Evolutionary conservation across 2,329 filamentous ascomycete species (phyloP).

Genomic region (Fusarium vanettenii): DNA sequence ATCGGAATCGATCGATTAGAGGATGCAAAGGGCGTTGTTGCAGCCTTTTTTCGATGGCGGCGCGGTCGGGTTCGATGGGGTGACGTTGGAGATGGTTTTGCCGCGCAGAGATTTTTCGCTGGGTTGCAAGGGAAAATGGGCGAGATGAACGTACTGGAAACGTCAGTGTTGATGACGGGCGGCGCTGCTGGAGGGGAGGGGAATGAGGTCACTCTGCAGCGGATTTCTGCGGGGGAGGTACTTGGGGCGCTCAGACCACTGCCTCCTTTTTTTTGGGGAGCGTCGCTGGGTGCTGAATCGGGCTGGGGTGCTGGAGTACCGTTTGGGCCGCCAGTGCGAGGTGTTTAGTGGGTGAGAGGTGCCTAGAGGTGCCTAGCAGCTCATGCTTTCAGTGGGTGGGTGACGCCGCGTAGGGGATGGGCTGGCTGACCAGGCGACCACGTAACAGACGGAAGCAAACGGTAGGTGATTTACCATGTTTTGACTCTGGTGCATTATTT

Average conservation of each 20-base stretch:
- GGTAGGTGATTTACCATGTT: background rate
- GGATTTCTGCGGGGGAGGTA: constrained; percentile 40
- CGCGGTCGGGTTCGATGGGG: constrained; percentile 61
- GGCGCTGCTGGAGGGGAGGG: constrained; percentile 33
- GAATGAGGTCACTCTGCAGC: constrained; percentile 42
- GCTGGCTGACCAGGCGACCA: constrained; percentile 18
- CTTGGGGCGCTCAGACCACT: constrained; percentile 45
- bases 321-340: background rate
- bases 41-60: constrained; percentile 65
- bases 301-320: background rate
- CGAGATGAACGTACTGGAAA: constrained; percentile 21
- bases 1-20: constrained; percentile 59
- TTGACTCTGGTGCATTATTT: background rate
- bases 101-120: constrained; percentile 67
- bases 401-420: background rate
- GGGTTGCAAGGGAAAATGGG: constrained; percentile 47
- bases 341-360: constrained; percentile 7
- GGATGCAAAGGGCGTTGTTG: constrained; percentile 65
- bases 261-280: constrained; percentile 45
- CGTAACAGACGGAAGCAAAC: constrained; percentile 18
- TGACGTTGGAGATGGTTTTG: constrained; percentile 68
- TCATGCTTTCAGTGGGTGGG: background rate
- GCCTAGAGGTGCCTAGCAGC: background rate
- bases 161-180: constrained; percentile 35
- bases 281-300: background rate